These are phyloP conservation scores for Fusarium luffae DNA, from an alignment of 2,329 filamentous ascomycete genomes.

Conservation along the genomic window DNA sequence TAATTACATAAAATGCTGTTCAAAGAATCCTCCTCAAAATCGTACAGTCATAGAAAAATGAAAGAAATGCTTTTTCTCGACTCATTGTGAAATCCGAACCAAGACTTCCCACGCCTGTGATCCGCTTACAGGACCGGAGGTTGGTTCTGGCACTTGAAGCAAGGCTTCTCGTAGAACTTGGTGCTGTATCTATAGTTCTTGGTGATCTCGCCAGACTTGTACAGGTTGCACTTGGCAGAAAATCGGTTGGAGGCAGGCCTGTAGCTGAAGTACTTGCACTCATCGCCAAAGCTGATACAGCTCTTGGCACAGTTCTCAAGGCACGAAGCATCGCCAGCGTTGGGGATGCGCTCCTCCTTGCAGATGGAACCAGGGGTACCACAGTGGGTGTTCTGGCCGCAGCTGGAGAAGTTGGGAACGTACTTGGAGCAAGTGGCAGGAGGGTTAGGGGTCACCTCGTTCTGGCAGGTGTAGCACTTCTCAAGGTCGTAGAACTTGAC, in stretches of 20 bases:
- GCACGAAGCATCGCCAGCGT: constrained; percentile 14
- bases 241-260: background rate
- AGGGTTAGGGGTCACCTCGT: background rate
- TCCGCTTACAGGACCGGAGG: background rate
- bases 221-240: constrained; percentile 30
- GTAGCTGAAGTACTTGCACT: constrained; percentile 31
- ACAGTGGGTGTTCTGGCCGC: constrained; percentile 16
- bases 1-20: constrained; percentile 37
- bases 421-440: constrained; percentile 26
- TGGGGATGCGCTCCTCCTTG: constrained; percentile 10
- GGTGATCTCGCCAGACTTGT: constrained; percentile 19
- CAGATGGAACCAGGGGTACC: constrained; percentile 19
- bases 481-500: constrained; percentile 34
- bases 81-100: background rate
- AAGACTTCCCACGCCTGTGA: background rate
- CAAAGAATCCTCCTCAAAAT: constrained; percentile 5
- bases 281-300: constrained; percentile 20
- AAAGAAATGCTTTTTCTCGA: constrained; percentile 13
- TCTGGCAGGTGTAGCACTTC: constrained; percentile 17
- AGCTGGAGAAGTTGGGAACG: constrained; percentile 20
- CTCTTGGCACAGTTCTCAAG: constrained; percentile 37
- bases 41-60: constrained; percentile 19
- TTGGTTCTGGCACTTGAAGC: constrained; percentile 24
- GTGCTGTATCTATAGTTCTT: constrained; percentile 1
- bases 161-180: constrained; percentile 33